These are phyloP conservation scores for Carex parvula DNA, from an alignment of 176 grass and related monocot genomes.

Conservation along the genomic window DNA sequence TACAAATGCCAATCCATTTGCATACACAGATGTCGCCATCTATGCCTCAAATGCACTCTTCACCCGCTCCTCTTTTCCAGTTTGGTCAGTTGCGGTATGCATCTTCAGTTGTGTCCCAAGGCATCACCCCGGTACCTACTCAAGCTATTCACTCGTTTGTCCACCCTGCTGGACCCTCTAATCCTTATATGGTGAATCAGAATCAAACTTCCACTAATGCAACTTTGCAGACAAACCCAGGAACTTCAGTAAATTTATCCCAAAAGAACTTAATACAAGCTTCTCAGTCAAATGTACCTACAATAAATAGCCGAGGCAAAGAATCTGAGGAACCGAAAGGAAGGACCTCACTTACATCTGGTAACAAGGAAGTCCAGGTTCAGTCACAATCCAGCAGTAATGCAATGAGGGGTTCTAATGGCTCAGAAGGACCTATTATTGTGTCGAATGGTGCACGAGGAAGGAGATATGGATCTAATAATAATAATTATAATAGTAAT, in stretches of 20 bases:
- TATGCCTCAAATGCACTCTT: conserved; percentile 52
- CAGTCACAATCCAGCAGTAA: conserved; percentile 33
- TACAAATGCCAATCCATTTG: conserved; percentile 97
- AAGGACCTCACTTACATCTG: conserved; percentile 27
- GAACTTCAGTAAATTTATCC: conserved; percentile 29
- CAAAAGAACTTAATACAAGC: conserved; percentile 32
- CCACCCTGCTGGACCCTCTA: conserved; percentile 36
- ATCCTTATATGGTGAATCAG: conserved; percentile 45
- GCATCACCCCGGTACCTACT: conserved; percentile 34
- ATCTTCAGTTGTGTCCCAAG: conserved; percentile 43
- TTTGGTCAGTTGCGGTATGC: conserved; percentile 91
- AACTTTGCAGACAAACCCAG: conserved; percentile 32
- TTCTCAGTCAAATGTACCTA: conserved; percentile 31
- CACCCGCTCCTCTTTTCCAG: conserved; percentile 64
- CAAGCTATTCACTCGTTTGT: conserved; percentile 28
- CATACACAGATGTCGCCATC: conserved; percentile 69
- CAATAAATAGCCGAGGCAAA: conserved; percentile 37
- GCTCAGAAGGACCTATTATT: conserved; percentile 32
- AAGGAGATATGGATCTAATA: conserved; percentile 50
- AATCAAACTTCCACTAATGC: conserved; percentile 40
- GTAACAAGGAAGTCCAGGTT: conserved; percentile 42
- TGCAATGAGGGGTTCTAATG: conserved; percentile 40
- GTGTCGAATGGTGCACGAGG: conserved; percentile 46
- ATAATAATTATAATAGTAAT: conserved; percentile 43
- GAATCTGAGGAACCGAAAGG: conserved; percentile 31